phyloP scores from a whole-genome alignment of 2,329 filamentous ascomycete genomes.

The Didymella glomerata region DNA sequence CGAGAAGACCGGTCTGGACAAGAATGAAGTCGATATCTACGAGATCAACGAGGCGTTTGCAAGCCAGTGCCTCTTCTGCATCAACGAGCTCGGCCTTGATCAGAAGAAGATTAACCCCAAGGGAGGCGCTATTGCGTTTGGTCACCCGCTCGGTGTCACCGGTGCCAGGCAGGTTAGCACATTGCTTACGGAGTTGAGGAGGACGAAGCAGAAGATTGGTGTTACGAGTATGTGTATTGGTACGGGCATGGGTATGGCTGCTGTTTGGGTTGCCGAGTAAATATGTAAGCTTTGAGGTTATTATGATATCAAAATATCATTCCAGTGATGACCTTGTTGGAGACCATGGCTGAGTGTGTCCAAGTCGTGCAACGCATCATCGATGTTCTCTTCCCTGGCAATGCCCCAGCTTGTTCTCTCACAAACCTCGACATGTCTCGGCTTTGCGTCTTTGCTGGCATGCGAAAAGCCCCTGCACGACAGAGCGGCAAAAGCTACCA shows the following conservation, averaged over 20 bases:
- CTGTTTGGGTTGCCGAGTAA: conserved; percentile 94
- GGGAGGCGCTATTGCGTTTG: conserved; percentile 94
- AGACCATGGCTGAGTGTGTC: no score
- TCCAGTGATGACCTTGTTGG: neutral
- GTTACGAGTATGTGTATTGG: conserved; percentile 97
- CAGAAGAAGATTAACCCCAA: conserved; percentile 94
- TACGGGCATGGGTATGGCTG: conserved; percentile 96
- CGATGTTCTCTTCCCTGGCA: no score
- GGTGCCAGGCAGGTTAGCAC: conserved; percentile 94
- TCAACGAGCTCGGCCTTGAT: conserved; percentile 84
- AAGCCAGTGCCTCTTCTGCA: conserved; percentile 91
- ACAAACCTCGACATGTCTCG: no score
- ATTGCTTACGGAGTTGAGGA: conserved; percentile 85
- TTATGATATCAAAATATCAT: neutral
- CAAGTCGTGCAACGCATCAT: no score
- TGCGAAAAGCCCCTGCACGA: no score
- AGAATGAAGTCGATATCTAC: conserved; percentile 89
- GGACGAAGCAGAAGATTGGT: conserved; percentile 84
- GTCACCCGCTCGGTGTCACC: conserved; percentile 93
- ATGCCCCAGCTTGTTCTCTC: no score
- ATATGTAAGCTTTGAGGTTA: neutral
- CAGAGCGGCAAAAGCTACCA: no score
- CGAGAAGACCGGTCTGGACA: conserved; percentile 82
- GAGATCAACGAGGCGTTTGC: conserved; percentile 99
- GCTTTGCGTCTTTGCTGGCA: no score